phyloP scores from a whole-genome alignment of 441 rosid species.

The Brassica hybrid region DNA sequence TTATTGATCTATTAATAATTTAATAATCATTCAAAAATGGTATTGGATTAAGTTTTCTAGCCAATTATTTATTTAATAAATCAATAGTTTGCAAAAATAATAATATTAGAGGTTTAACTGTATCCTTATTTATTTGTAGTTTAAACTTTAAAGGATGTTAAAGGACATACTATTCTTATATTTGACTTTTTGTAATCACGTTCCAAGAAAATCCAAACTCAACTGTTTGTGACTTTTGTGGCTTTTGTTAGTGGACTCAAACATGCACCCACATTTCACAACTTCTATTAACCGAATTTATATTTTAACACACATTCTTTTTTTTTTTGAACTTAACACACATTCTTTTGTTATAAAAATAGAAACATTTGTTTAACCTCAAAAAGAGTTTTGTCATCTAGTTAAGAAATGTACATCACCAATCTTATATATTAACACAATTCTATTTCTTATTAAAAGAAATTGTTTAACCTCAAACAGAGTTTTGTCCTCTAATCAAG shows the following conservation, averaged over 20 bases:
- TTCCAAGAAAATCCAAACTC: slow-evolving; percentile 34
- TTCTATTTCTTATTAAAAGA: slow-evolving; percentile 23
- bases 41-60: background rate
- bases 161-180: slow-evolving; percentile 33
- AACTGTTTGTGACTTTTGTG: slow-evolving; percentile 25
- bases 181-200: slow-evolving; percentile 32
- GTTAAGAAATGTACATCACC: slow-evolving; percentile 16
- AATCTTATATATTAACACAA: background rate
- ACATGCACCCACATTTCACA: slow-evolving; percentile 60
- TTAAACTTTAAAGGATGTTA: slow-evolving; percentile 6
- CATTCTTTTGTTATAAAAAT: slow-evolving; percentile 21
- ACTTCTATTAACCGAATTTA: slow-evolving; percentile 29
- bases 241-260: slow-evolving; percentile 61
- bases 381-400: slow-evolving; percentile 27
- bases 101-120: background rate
- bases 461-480: slow-evolving; percentile 13
- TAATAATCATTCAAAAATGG: background rate
- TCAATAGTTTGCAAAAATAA: too few relatives aligned
- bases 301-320: slow-evolving; percentile 10
- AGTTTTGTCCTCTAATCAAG: slow-evolving; percentile 26
- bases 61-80: background rate
- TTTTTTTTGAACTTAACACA: too few relatives aligned
- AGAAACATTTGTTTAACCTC: slow-evolving; percentile 25
- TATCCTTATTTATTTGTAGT: background rate
- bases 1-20: too few relatives aligned